Evolutionary conservation across 2,329 filamentous ascomycete genomes (phyloP).

Genomic region (Aspergillus sp.): DNA sequence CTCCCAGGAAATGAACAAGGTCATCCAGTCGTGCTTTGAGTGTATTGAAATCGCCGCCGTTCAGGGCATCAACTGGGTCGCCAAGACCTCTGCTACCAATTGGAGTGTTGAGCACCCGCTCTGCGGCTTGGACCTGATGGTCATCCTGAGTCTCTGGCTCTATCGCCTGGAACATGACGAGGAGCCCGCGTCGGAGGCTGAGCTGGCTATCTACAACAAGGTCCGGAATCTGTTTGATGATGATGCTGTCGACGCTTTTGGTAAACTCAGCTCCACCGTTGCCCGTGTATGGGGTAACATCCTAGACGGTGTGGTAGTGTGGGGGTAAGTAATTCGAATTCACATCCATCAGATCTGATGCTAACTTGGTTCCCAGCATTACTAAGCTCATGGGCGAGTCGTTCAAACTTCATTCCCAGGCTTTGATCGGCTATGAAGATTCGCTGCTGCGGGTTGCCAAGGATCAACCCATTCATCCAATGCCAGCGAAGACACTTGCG

Average conservation of each 20-base stretch:
- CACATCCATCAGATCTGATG: constrained; percentile 6
- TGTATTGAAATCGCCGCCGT: constrained; percentile 94
- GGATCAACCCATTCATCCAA: constrained; percentile 43
- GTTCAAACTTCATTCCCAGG: constrained; percentile 94
- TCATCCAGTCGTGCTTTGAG: constrained; percentile 96
- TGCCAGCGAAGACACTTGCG: constrained; percentile 44
- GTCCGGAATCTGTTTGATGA: constrained; percentile 82
- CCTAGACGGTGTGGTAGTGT: constrained; percentile 97
- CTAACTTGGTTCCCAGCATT: constrained; percentile 49
- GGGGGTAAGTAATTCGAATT: constrained; percentile 73
- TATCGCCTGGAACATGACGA: constrained; percentile 99
- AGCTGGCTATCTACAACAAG: constrained; percentile 57
- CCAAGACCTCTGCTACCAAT: constrained; percentile 94
- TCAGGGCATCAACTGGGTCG: constrained; percentile 95
- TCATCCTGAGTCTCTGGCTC: constrained; percentile 95
- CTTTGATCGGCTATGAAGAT: constrained; percentile 91
- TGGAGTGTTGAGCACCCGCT: constrained; percentile 99
- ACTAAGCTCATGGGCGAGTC: constrained; percentile 93
- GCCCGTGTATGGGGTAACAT: constrained; percentile 95
- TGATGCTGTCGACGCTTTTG: constrained; percentile 79
- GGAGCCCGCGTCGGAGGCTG: constrained; percentile 59
- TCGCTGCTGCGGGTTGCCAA: constrained; percentile 39
- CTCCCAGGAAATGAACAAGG: constrained; percentile 96
- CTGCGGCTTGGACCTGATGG: constrained; percentile 94
- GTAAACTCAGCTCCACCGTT: constrained; percentile 91